Percentiles rank a stretch among this genome's conserved stretches.
Conservation (phyloP, 1,139 yeast genomes). For the Fermentozyma sake region DNA sequence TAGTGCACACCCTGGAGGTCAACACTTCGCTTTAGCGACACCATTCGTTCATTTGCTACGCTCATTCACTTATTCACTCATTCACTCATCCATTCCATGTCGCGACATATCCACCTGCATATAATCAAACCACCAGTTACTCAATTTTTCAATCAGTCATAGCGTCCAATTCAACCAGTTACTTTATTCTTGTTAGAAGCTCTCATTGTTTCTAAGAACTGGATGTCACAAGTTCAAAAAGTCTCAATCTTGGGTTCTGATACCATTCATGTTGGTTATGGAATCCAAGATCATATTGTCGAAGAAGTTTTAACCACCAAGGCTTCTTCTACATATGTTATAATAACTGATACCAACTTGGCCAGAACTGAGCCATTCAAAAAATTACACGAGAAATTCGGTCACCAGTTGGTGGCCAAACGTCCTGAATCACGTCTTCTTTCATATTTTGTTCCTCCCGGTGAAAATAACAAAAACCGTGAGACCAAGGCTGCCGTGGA, state of each 20-base stretch:
- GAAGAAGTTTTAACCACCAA: slow-evolving; percentile 57
- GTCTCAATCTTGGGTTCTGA: slow-evolving; percentile 78
- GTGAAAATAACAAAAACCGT: slow-evolving; percentile 87
- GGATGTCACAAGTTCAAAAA: slow-evolving; percentile 40
- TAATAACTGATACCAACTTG: slow-evolving; percentile 83
- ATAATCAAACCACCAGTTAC: too few species aligned
- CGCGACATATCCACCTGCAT: too few species aligned
- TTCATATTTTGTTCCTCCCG: slow-evolving; percentile 79
- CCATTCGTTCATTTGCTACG: too few species aligned
- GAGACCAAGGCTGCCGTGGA: slow-evolving; percentile 90
- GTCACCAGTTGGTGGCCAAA: slow-evolving; percentile 20
- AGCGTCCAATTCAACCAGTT: too few species aligned
- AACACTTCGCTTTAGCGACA: too few species aligned
- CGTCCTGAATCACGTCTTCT: slow-evolving; percentile 60
- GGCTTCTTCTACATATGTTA: slow-evolving; percentile 86
- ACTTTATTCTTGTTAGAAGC: too few species aligned
- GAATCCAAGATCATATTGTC: slow-evolving; percentile 73
- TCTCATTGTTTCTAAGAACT: too few species aligned
- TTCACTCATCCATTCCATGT: too few species aligned
- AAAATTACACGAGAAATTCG: slow-evolving; percentile 32
- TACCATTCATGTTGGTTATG: slow-evolving; percentile 87
- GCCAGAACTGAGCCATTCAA: slow-evolving; percentile 60
- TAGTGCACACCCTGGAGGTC: too few species aligned
- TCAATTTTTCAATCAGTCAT: too few species aligned
- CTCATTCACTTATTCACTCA: too few species aligned